Base-by-base conservation (phyloP, 192 early-diverging fungal genomes). In the Allomyces javanicus region DNA sequence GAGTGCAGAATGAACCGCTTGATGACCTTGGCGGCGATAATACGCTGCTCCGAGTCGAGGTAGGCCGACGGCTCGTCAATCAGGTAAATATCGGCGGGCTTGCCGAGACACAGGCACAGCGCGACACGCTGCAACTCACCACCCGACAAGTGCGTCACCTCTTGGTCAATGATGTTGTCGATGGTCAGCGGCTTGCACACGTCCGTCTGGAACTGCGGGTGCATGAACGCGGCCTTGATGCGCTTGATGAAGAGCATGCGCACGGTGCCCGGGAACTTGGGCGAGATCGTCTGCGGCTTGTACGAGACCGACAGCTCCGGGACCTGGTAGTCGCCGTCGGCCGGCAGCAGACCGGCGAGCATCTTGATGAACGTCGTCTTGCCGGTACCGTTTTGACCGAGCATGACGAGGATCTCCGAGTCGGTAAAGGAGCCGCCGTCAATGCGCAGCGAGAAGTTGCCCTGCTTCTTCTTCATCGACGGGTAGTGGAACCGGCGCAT, bases 71-170 rank as follows among this genome's bases (percentile, higher is more conserved):
- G 93, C 78, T 97, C 95, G 76, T 96, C 95, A 67, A 97, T 93
- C 61, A 96, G 79, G 72, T 97, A 96, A 69, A 97, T 93, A 71
- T 97, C 95, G 27, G 95, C 95, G 5, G 88, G 87, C 68, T 79
- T 73, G 71, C 95, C 93, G 55, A 96, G 82, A 43, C 85, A 85
- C 62, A 96, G 81, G 25, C 90, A 87, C 70, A 97, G 87, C 66
- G 95, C 93, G 43, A 97, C 95, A 80, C 95, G 92, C 81, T 97
- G 95, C 87, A 97, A 84, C 83, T 97, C 93, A 86, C 93, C 93
- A 77, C 93, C 95, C 67, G 95, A 97, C 72, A 97, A 81, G 65
- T 83, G 78, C 69, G 71, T 70, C 24, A 93, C 89, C 61, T 87
- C 81, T 72, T 96, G 88, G 77, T 97, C 94, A 66, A 97, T 84